Conservation (phyloP, 129 eudicot species). For the Arctium minus region DNA sequence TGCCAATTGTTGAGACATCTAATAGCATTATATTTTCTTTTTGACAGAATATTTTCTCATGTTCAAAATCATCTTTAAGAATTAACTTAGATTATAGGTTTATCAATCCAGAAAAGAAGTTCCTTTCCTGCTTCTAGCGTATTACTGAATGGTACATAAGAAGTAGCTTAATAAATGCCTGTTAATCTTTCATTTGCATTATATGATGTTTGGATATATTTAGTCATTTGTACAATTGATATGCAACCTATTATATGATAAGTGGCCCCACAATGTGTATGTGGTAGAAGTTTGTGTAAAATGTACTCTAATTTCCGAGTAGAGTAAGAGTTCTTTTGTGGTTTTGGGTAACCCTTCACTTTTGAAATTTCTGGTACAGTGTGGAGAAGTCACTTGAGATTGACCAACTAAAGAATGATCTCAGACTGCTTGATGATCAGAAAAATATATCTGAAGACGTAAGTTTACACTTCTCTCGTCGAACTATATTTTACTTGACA, state of each 20-base stretch:
- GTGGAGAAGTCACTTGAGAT: constrained; percentile 44
- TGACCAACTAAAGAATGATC: constrained; percentile 46
- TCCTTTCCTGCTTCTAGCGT: too few species aligned
- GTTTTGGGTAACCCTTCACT: not conserved
- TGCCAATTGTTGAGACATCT: too few species aligned
- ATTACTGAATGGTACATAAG: too few species aligned
- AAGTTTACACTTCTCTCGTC: constrained; percentile 2
- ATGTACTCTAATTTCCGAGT: not conserved
- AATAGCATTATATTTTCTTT: too few species aligned
- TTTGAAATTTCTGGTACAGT: constrained; percentile 21
- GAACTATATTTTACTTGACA: not conserved
- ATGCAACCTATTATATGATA: not conserved
- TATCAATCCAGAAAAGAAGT: too few species aligned
- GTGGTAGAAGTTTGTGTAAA: not conserved
- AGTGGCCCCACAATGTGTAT: not conserved
- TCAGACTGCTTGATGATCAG: constrained; percentile 37
- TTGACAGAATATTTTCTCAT: too few species aligned
- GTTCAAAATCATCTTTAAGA: too few species aligned
- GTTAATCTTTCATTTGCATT: not conserved
- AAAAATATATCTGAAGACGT: constrained; percentile 51
- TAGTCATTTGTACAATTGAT: not conserved
- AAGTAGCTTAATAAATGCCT: too few species aligned
- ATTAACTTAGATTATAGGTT: too few species aligned
- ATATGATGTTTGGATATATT: not conserved
- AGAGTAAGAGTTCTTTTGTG: not conserved